Evolutionary conservation across 208 protist genomes (phyloP).

Genomic region (Acanthamoeba lenticulata): DNA sequence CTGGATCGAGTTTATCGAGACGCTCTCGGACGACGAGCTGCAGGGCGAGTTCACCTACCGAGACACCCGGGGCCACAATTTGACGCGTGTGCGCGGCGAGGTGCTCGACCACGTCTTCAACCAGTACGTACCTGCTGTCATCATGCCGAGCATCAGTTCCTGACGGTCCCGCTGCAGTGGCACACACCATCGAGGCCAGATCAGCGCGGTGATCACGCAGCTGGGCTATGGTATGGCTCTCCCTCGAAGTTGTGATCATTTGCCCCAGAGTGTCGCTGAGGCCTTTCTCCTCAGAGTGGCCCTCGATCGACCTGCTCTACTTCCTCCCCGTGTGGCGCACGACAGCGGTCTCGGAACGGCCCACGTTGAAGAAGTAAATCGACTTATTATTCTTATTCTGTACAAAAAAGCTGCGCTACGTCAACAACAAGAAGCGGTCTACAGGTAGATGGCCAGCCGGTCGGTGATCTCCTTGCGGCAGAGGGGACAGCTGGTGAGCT

Average conservation of each 20-base stretch:
- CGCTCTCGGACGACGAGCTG: background rate
- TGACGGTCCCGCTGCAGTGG: background rate
- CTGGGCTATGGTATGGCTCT: constrained; percentile 21
- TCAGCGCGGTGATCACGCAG: background rate
- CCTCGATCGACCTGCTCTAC: no score
- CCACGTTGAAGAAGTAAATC: no score
- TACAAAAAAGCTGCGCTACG: no score
- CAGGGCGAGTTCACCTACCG: background rate
- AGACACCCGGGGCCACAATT: background rate
- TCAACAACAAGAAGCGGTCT: no score
- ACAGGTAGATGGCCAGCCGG: background rate
- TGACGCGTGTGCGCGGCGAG: background rate
- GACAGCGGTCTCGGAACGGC: no score
- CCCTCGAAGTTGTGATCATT: no score
- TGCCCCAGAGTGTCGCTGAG: no score
- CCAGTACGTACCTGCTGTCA: background rate
- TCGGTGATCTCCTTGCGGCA: background rate
- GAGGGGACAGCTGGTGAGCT: background rate
- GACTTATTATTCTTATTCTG: no score
- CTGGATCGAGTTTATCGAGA: background rate
- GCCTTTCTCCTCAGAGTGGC: no score
- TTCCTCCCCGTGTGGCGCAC: no score
- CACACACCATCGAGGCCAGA: background rate
- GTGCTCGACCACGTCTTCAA: constrained; percentile 39
- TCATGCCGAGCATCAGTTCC: background rate